Conservation (phyloP, 441 rosid genomes). For the Francoa sonchifolia region DNA sequence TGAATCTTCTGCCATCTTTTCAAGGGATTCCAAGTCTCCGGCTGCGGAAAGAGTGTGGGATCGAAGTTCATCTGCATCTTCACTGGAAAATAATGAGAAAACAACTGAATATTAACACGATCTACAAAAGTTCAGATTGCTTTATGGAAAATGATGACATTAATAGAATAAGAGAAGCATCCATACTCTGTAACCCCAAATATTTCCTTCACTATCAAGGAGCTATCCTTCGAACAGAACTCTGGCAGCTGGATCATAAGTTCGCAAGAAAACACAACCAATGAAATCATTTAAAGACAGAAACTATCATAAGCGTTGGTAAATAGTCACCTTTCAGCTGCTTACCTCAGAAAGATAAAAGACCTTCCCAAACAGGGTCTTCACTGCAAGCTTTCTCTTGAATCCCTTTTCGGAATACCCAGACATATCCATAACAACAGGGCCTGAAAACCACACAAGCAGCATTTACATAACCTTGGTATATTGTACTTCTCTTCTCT, state of each 20-base stretch:
- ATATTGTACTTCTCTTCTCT: no score
- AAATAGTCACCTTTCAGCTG: slow-evolving; percentile 8
- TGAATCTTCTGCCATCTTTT: slow-evolving; percentile 60
- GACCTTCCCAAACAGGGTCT: slow-evolving; percentile 73
- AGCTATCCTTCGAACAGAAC: slow-evolving; percentile 64
- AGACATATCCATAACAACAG: slow-evolving; percentile 73
- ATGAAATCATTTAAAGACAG: slow-evolving; percentile 1
- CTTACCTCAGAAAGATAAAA: slow-evolving; percentile 84
- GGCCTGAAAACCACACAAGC: slow-evolving; percentile 37
- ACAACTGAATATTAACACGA: neutral
- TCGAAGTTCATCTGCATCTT: slow-evolving; percentile 69
- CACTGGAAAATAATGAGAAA: slow-evolving; percentile 27
- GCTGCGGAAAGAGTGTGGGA: slow-evolving; percentile 65
- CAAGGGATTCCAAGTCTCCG: slow-evolving; percentile 71
- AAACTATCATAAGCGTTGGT: neutral
- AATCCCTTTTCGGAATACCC: slow-evolving; percentile 83
- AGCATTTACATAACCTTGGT: neutral
- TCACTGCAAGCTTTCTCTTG: slow-evolving; percentile 91
- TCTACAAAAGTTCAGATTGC: neutral
- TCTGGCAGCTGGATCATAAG: slow-evolving; percentile 63
- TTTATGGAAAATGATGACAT: neutral
- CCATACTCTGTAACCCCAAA: slow-evolving; percentile 89
- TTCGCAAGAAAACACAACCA: slow-evolving; percentile 12
- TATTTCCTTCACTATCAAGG: slow-evolving; percentile 76
- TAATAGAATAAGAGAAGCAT: neutral